Evolutionary conservation across 2,329 filamentous ascomycete genomes (phyloP).

Genomic region (Teratosphaeria gauchensis): DNA sequence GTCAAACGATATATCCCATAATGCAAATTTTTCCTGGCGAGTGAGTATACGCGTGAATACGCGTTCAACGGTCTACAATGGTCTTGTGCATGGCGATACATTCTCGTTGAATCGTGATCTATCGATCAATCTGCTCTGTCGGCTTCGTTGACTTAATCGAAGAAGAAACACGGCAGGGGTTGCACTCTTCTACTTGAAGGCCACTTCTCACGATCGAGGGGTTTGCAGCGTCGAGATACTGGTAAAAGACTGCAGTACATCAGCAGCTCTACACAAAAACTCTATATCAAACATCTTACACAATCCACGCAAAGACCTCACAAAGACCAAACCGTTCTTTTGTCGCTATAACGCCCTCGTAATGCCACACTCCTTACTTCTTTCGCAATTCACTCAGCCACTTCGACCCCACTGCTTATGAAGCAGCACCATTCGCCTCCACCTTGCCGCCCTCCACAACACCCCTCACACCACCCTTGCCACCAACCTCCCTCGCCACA

Average conservation of each 20-base stretch:
- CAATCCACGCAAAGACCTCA: background rate
- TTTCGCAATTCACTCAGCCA: background rate
- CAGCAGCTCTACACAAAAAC: background rate
- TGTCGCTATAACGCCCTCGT: background rate
- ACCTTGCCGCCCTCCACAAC: slow-evolving; percentile 31
- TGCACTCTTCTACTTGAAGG: too few relatives aligned
- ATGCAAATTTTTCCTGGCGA: background rate
- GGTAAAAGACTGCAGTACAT: too few relatives aligned
- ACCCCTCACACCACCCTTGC: slow-evolving; percentile 73
- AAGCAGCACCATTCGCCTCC: slow-evolving; percentile 11
- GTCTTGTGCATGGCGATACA: too few relatives aligned
- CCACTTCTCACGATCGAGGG: too few relatives aligned
- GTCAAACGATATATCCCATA: background rate
- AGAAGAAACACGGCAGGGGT: too few relatives aligned
- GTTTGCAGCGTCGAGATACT: too few relatives aligned
- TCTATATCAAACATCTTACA: background rate
- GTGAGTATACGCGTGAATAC: too few relatives aligned
- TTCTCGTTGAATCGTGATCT: too few relatives aligned
- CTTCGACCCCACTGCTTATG: background rate
- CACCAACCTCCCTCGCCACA: slow-evolving; percentile 75
- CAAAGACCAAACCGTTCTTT: background rate
- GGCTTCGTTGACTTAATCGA: too few relatives aligned
- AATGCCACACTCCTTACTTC: too few relatives aligned
- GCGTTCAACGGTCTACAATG: too few relatives aligned
- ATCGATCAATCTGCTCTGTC: too few relatives aligned